phyloP scores from a whole-genome alignment of 1,284 basidiomycete species.

The Kalmanozyma brasiliensis region DNA sequence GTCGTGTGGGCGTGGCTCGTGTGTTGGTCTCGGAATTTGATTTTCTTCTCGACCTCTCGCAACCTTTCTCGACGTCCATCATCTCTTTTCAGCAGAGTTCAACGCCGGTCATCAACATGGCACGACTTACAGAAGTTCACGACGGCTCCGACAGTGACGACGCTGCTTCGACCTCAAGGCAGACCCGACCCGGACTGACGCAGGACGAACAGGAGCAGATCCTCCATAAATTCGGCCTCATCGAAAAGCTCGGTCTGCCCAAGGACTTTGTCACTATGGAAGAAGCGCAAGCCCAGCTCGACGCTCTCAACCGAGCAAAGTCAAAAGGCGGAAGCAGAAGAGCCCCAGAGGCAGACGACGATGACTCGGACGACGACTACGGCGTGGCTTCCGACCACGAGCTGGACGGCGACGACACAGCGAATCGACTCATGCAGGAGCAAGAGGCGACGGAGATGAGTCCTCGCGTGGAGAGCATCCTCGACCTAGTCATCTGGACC shows the following conservation, averaged over 20 bases:
- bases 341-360: conserved; percentile 3
- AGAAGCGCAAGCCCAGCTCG: conserved; percentile 35
- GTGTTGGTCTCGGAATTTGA: background rate
- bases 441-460: conserved; percentile 48
- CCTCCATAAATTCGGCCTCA: conserved; percentile 38
- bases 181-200: conserved; percentile 20
- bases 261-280: conserved; percentile 48
- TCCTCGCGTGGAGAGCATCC: conserved; percentile 32
- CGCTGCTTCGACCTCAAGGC: conserved; percentile 4
- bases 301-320: conserved; percentile 16
- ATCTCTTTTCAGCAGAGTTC: too few relatives aligned
- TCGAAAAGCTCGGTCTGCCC: conserved; percentile 48
- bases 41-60: conserved; percentile 2
- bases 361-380: conserved; percentile 42
- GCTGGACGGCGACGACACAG: conserved; percentile 40
- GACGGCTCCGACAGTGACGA: conserved; percentile 36
- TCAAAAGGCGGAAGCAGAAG: background rate
- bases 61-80: background rate
- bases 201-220: conserved; percentile 44
- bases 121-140: conserved; percentile 37
- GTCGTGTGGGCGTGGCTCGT: background rate
- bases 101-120: conserved; percentile 21
- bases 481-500: conserved; percentile 63
- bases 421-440: conserved; percentile 43
- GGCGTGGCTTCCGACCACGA: conserved; percentile 36